Evolutionary conservation across 768 basidiomycete species (phyloP).

Genomic region (Russula sp.): DNA sequence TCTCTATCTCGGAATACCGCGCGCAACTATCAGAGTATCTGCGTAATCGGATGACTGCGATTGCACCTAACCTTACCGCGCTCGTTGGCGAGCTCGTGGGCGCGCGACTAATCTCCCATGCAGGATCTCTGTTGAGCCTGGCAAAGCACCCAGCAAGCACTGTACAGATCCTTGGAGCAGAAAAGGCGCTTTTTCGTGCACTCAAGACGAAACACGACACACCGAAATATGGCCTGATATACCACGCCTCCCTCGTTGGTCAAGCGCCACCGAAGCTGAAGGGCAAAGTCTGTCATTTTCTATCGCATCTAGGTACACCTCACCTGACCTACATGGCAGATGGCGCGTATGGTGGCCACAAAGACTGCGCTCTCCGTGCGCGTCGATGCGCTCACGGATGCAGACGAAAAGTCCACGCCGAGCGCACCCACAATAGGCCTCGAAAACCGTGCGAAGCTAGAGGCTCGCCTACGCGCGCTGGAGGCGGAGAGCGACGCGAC

Average conservation of each 20-base stretch:
- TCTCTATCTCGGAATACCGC: constrained; percentile 92
- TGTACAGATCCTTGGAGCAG: constrained; percentile 68
- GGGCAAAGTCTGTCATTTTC: constrained; percentile 59
- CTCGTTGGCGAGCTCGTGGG: constrained; percentile 74
- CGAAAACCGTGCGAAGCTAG: constrained; percentile 91
- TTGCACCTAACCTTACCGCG: constrained; percentile 93
- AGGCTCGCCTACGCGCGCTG: constrained; percentile 83
- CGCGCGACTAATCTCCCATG: constrained; percentile 67
- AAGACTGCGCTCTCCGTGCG: too few relatives aligned
- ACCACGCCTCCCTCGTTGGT: constrained; percentile 95
- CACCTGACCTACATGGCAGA: too few relatives aligned
- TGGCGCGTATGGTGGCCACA: too few relatives aligned
- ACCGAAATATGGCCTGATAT: too few relatives aligned
- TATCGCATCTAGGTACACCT: not conserved
- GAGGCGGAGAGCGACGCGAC: constrained; percentile 75
- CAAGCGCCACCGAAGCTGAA: constrained; percentile 97
- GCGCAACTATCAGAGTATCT: constrained; percentile 94
- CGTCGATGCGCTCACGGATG: too few relatives aligned
- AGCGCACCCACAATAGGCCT: constrained; percentile 82
- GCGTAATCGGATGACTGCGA: constrained; percentile 95
- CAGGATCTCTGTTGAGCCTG: constrained; percentile 59
- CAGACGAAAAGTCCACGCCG: constrained; percentile 81
- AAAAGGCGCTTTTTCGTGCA: constrained; percentile 71
- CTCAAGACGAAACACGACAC: constrained; percentile 84
- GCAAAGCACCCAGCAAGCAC: constrained; percentile 77